A percentile compares a stretch with the other conserved stretches of the same genome.
Conservation (phyloP, 2,329 filamentous ascomycete genomes). For the Periglandula ipomoeae region DNA sequence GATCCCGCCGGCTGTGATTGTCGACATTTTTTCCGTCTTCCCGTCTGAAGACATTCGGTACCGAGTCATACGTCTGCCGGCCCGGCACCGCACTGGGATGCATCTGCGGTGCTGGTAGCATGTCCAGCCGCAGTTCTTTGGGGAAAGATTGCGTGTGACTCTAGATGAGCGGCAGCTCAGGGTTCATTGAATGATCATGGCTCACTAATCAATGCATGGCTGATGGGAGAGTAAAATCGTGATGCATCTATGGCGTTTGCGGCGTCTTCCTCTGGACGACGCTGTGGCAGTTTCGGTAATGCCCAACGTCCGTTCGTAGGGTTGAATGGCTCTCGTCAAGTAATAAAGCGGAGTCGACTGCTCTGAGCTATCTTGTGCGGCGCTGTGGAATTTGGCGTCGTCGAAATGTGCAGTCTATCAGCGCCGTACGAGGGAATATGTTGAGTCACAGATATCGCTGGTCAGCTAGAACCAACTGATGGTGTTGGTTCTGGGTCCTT, state of each 20-base stretch:
- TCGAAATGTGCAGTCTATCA: not conserved
- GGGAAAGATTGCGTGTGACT: not conserved
- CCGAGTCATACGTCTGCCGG: constrained; percentile 28
- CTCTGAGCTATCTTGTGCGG: not conserved
- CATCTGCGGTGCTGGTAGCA: constrained; percentile 44
- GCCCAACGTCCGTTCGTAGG: not conserved
- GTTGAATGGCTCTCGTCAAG: not conserved
- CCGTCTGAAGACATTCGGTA: not conserved
- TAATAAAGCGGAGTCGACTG: not conserved
- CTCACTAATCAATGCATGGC: constrained; percentile 34
- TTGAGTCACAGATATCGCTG: not conserved
- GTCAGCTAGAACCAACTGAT: not conserved
- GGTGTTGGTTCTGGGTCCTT: not conserved
- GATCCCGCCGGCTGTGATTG: constrained; percentile 12
- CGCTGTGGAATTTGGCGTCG: not conserved
- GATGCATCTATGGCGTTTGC: constrained; percentile 30
- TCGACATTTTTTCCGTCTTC: constrained; percentile 2
- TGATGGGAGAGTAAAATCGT: constrained; percentile 21
- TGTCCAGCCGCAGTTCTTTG: constrained; percentile 17
- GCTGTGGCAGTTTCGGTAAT: not conserved
- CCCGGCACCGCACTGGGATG: constrained; percentile 41
- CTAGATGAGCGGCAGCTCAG: constrained; percentile 15
- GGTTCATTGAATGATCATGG: constrained; percentile 28
- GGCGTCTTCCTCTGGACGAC: constrained; percentile 10
- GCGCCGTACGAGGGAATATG: not conserved